Evolutionary conservation across 331 rosid species (phyloP).

Genomic region (Arachis monticola): DNA sequence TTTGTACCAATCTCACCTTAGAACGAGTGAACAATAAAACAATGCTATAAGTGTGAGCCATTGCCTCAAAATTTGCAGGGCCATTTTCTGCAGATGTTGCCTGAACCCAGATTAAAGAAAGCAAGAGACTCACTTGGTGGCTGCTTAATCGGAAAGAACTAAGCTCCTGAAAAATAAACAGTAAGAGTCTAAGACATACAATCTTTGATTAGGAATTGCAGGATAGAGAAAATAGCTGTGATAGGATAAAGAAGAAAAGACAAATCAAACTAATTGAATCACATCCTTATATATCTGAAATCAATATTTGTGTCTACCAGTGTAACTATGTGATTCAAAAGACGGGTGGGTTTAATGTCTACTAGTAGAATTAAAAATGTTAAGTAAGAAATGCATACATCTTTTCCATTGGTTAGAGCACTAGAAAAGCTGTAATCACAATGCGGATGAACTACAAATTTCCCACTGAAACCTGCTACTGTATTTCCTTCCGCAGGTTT

Average conservation of each 20-base stretch:
- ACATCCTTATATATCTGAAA: constrained; percentile 17
- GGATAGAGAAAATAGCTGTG: background rate
- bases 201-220: constrained; percentile 31
- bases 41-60: constrained; percentile 82
- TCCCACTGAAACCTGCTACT: constrained; percentile 40
- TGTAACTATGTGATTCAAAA: too few species aligned
- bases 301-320: background rate
- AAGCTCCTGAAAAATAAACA: constrained; percentile 60
- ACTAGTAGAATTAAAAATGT: constrained; percentile 1
- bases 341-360: background rate
- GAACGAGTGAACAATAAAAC: constrained; percentile 79
- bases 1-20: constrained; percentile 63
- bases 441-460: constrained; percentile 45
- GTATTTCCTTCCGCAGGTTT: constrained; percentile 45
- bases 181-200: background rate
- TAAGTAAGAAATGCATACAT: constrained; percentile 50
- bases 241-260: constrained; percentile 3
- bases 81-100: constrained; percentile 76
- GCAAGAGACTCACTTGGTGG: constrained; percentile 92
- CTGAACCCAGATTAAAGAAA: constrained; percentile 96
- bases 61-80: constrained; percentile 85
- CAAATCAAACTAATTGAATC: constrained; percentile 12
- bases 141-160: constrained; percentile 85
- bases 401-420: constrained; percentile 60
- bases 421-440: constrained; percentile 43